A percentile compares a stretch with the other conserved stretches of the same genome.
phyloP scores from a whole-genome alignment of 441 rosid species.

The Gossypium schwendimanii region DNA sequence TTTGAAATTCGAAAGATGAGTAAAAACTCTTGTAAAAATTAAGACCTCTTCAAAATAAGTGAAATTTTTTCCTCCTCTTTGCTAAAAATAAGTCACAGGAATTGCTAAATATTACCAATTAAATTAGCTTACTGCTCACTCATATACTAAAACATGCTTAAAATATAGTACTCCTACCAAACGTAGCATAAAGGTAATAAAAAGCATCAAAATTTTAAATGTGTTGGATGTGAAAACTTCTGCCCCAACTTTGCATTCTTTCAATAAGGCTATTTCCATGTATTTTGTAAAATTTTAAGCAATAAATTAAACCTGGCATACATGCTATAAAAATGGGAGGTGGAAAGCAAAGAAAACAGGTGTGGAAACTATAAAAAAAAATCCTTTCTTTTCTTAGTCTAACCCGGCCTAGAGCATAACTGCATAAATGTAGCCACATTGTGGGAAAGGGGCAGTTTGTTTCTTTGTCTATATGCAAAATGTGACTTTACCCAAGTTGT shows the following conservation, averaged over 20 bases:
- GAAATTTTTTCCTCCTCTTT: too few species aligned
- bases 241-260: background rate
- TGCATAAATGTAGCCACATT: background rate
- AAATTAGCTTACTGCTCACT: too few species aligned
- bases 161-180: too few species aligned
- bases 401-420: background rate
- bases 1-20: too few species aligned
- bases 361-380: background rate
- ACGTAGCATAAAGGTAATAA: background rate
- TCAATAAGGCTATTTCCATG: background rate
- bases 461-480: background rate
- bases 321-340: background rate
- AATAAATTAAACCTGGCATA: background rate
- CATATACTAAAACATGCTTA: too few species aligned
- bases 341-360: background rate
- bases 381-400: background rate
- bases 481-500: slow-evolving; percentile 15
- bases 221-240: background rate
- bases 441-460: background rate
- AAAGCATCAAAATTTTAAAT: background rate
- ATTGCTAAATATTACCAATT: too few species aligned
- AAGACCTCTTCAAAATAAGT: too few species aligned
- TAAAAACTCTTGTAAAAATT: too few species aligned
- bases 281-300: background rate
- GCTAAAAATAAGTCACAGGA: too few species aligned